Percentiles rank a stretch among this genome's conserved stretches.
phyloP scores from a whole-genome alignment of 2,329 filamentous ascomycete species.

The Amphichorda felina region DNA sequence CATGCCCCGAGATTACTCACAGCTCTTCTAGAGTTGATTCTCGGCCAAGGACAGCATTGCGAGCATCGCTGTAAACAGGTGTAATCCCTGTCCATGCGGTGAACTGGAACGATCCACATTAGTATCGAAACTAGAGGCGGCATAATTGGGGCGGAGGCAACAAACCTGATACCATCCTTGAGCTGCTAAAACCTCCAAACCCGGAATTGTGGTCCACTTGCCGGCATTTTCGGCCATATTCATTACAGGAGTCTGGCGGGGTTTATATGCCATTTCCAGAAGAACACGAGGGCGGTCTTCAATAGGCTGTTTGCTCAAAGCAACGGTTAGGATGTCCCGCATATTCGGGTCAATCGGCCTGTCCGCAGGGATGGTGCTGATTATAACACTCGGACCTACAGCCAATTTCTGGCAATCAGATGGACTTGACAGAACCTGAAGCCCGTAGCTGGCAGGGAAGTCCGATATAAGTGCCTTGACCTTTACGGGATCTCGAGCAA shows the following conservation, averaged over 20 bases:
- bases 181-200: slow-evolving; percentile 77
- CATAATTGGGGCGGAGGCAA: slow-evolving; percentile 7
- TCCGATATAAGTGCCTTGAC: slow-evolving; percentile 54
- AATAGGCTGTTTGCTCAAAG: slow-evolving; percentile 8
- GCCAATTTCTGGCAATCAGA: slow-evolving; percentile 34
- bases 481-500: slow-evolving; percentile 64
- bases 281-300: slow-evolving; percentile 43
- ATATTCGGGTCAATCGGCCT: slow-evolving; percentile 65
- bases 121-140: slow-evolving; percentile 5
- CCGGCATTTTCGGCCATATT: slow-evolving; percentile 59
- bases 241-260: slow-evolving; percentile 73
- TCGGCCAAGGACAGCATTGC: slow-evolving; percentile 41
- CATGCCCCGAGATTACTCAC: no score
- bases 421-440: slow-evolving; percentile 46
- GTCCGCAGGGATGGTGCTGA: slow-evolving; percentile 87
- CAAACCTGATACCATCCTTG: slow-evolving; percentile 82
- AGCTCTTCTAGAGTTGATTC: neutral
- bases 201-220: slow-evolving; percentile 75
- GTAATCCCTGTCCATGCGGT: slow-evolving; percentile 75
- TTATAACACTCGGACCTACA: slow-evolving; percentile 52
- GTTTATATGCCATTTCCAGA: slow-evolving; percentile 96
- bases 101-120: slow-evolving; percentile 37
- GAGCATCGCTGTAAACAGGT: slow-evolving; percentile 59
- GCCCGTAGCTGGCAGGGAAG: slow-evolving; percentile 64
- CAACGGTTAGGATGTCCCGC: slow-evolving; percentile 34